Evolutionary conservation across 257 asterid species (phyloP).

Genomic region (Ballota nigra): DNA sequence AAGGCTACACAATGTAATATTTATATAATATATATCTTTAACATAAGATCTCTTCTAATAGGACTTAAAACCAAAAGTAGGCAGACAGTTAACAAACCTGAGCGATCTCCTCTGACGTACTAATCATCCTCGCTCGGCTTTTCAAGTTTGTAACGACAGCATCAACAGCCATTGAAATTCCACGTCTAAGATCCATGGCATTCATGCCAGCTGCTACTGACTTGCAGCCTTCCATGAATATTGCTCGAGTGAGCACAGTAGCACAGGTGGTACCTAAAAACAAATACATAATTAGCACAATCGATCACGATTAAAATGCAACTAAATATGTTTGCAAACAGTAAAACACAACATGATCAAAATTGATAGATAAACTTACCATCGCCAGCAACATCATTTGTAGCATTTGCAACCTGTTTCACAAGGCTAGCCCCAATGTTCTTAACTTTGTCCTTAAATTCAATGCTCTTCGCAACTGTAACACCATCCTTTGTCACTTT

Average conservation of each 20-base stretch:
- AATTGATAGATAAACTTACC: conserved; percentile 46
- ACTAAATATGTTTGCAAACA: neutral
- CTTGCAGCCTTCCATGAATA: conserved; percentile 91
- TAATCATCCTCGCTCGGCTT: conserved; percentile 95
- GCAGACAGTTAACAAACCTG: conserved; percentile 55
- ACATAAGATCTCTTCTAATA: neutral
- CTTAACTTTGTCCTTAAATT: conserved; percentile 82
- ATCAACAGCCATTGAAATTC: conserved; percentile 88
- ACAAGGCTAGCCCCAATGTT: conserved; percentile 97
- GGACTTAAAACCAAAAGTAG: neutral
- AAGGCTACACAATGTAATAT: neutral
- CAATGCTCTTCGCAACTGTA: conserved; percentile 95
- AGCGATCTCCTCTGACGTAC: conserved; percentile 97
- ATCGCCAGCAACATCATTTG: conserved; percentile 96
- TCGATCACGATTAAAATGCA: neutral
- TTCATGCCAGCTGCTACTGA: conserved; percentile 99
- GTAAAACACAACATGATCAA: neutral
- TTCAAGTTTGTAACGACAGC: conserved; percentile 82
- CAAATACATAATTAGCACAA: neutral
- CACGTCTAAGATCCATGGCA: conserved; percentile 95
- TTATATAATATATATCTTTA: too few relatives aligned
- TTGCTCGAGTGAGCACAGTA: conserved; percentile 93
- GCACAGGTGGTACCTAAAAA: conserved; percentile 89
- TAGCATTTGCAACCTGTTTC: conserved; percentile 98
- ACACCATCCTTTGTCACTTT: conserved; percentile 99